A percentile compares a stretch with the other conserved stretches of the same genome.
Conservation (phyloP, 2,329 filamentous ascomycete species). For the Aaosphaeria pasadenensis region DNA sequence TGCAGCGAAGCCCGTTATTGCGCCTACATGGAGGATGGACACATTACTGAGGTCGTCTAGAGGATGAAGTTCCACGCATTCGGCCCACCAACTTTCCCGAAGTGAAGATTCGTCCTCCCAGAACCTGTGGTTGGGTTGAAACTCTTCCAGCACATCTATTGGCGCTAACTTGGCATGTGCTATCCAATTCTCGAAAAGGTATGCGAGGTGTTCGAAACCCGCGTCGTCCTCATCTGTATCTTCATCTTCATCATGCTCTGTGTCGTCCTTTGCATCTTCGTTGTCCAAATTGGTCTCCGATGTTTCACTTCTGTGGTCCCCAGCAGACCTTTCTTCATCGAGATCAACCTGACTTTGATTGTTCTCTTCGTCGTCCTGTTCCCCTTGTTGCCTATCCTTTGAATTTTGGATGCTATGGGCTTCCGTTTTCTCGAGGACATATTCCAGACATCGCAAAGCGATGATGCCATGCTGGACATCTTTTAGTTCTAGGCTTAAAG, state of each 20-base stretch:
- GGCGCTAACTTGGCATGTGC: constrained; percentile 18
- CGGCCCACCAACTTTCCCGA: constrained; percentile 16
- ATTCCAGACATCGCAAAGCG: constrained; percentile 15
- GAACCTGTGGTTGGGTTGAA: constrained; percentile 12
- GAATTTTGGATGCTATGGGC: no score
- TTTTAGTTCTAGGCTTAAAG: constrained; percentile 11
- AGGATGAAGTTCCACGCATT: constrained; percentile 10
- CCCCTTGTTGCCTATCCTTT: not conserved
- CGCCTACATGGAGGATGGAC: constrained; percentile 16
- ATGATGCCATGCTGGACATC: constrained; percentile 22
- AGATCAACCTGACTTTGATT: not conserved
- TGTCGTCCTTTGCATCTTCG: not conserved
- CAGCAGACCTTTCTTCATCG: not conserved
- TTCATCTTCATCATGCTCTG: not conserved
- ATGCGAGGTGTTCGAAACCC: not conserved
- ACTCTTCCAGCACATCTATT: constrained; percentile 18
- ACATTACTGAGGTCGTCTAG: constrained; percentile 8
- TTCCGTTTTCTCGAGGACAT: constrained; percentile 1
- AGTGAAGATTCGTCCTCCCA: constrained; percentile 12
- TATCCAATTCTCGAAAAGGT: constrained; percentile 15
- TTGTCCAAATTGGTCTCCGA: not conserved
- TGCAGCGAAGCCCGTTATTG: constrained; percentile 12
- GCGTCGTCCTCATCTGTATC: not conserved
- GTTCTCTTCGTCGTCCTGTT: constrained; percentile 1
- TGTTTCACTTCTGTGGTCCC: not conserved